Conservation (phyloP, 2,329 filamentous ascomycete genomes). For the Colletotrichum sp. region DNA sequence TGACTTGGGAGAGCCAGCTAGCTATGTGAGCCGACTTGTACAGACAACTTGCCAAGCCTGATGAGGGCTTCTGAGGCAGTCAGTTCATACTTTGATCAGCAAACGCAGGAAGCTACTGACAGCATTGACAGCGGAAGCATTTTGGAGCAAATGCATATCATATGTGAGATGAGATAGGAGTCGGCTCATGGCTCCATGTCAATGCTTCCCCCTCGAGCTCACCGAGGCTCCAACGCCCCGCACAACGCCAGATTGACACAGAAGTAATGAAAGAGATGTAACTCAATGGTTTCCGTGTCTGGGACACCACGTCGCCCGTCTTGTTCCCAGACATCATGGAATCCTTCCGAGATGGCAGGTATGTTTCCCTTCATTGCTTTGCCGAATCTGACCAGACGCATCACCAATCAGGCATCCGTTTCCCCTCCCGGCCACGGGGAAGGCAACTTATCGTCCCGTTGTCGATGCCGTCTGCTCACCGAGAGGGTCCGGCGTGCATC, state of each 20-base stretch:
- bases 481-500: background rate
- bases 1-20: background rate
- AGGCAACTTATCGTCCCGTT: background rate
- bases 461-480: background rate
- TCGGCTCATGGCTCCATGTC: background rate
- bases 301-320: background rate
- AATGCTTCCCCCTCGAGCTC: background rate
- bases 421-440: background rate
- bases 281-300: background rate
- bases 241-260: background rate
- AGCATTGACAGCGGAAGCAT: background rate
- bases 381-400: background rate
- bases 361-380: background rate
- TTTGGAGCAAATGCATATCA: background rate
- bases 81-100: background rate
- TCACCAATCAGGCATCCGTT: background rate
- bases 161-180: background rate
- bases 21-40: background rate
- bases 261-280: background rate
- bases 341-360: background rate
- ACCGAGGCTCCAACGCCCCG: background rate
- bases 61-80: background rate
- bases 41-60: background rate
- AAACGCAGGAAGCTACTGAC: background rate
- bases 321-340: background rate